phyloP scores from a whole-genome alignment of 2,329 filamentous ascomycete genomes.

The Beauveria varroae region DNA sequence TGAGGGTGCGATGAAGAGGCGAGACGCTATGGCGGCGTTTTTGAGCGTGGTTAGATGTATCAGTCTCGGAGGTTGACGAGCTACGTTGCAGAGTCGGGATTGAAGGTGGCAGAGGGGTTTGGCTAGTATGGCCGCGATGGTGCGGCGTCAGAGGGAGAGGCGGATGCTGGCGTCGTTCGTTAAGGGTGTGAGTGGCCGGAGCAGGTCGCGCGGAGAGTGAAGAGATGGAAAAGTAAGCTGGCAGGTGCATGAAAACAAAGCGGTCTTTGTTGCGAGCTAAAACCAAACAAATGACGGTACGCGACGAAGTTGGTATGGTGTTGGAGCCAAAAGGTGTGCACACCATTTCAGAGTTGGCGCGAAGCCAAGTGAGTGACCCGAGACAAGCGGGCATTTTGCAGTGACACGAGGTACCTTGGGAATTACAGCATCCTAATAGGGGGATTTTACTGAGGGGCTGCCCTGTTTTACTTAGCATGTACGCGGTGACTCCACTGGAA shows the following conservation, averaged over 20 bases:
- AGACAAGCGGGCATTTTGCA: neutral
- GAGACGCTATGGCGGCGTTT: neutral
- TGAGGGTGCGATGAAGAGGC: neutral
- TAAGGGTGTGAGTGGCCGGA: neutral
- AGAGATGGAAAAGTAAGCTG: constrained; percentile 3
- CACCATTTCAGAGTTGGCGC: constrained; percentile 1
- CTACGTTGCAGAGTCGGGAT: constrained; percentile 1
- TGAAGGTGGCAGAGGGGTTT: constrained; percentile 1
- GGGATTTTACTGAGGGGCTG: neutral
- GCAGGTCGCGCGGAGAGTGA: constrained; percentile 3
- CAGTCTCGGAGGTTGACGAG: neutral
- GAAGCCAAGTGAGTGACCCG: neutral
- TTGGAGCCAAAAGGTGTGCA: neutral
- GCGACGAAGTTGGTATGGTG: neutral
- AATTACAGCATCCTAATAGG: neutral
- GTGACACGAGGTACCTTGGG: neutral
- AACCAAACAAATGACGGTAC: neutral
- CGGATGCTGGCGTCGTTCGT: constrained; percentile 6
- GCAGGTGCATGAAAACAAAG: constrained; percentile 5
- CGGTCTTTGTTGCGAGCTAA: neutral
- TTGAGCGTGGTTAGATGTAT: neutral
- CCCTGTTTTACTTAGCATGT: too few species aligned
- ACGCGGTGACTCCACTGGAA: neutral
- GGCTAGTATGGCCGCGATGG: neutral
- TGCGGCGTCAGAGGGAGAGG: neutral